Percentiles rank a stretch among this genome's conserved stretches.
Evolutionary conservation across 2,329 filamentous ascomycete species (phyloP).

Genomic region (Venturia nashicola): DNA sequence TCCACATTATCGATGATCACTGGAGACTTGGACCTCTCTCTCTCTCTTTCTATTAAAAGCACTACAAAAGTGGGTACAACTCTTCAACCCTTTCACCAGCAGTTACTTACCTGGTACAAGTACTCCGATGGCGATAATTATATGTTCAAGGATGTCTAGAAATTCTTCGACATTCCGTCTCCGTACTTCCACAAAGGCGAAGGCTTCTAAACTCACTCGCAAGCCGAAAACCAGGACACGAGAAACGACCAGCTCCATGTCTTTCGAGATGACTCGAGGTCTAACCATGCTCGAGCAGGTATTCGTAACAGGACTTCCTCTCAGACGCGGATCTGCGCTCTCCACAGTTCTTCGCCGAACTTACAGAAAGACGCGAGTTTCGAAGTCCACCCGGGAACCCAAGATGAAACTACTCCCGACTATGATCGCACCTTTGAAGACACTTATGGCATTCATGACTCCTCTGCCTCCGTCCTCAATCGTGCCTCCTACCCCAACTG

Average conservation of each 20-base stretch:
- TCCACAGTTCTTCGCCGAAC: no score
- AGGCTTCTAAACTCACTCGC: no score
- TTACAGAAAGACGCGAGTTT: background rate
- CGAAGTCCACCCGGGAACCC: background rate
- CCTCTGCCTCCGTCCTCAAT: background rate
- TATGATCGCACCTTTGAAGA: background rate
- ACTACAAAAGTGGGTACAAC: background rate
- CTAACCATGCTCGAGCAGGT: no score
- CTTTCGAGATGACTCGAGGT: no score
- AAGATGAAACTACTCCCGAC: background rate
- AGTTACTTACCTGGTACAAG: background rate
- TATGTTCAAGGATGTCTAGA: no score
- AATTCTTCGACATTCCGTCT: no score
- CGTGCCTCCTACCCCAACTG: background rate
- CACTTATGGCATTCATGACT: background rate
- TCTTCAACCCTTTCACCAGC: background rate
- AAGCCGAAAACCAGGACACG: no score
- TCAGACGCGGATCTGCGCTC: no score
- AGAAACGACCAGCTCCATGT: no score
- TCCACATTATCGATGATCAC: background rate
- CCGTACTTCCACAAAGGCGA: no score
- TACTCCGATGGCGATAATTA: no score
- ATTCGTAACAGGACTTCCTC: no score
- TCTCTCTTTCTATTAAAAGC: background rate
- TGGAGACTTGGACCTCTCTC: background rate